Evolutionary conservation across 2,329 filamentous ascomycete species (phyloP), one percentile per base, ranked within the genome.

Genomic region (Aspergillus chevalieri): DNA sequence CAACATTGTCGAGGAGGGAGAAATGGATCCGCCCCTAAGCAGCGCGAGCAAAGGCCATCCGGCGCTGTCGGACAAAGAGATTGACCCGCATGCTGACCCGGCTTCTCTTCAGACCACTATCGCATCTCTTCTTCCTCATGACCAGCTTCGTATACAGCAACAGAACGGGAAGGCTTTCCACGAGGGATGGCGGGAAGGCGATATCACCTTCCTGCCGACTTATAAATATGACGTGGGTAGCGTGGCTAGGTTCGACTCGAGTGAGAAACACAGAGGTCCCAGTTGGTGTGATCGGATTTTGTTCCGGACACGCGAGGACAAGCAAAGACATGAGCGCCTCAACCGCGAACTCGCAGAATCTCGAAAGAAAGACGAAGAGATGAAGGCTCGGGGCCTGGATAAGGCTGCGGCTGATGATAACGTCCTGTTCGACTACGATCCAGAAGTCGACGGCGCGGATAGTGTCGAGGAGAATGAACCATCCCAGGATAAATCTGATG

Each of bases 211-310:
- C 62, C 67, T 97, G 14, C 93, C 93, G 1, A 94, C 93, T 0
- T 98, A 98, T 70, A 98, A 98, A 68, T 98, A 98, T 59, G 94
- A 98, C 62, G 78, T 95, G 24, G 93, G 93, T n/a, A 95, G 87
- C 26, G 82, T 95, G 28, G 88, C 88, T 2, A 80, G 90, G 26
- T 98, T 96, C 65, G 94, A 98, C 70, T 89, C 91, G 0, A 95
- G 91, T 57, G 93, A 97, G 65, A 98, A 98, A 73, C 85, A 85
- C 55, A 81, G 94, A 47, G 86, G 88, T 2, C 93, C 93, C 2
- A 95, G 90, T 65, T 98, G 93, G 92, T 98, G 93, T 66, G 93
- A 98, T 70, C 86, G 93, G 14, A 91, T 98, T 43, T 70, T 98
- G 1, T 98, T 84, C 66, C 80, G 92, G 6, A 93, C 89, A 2